phyloP scores from a whole-genome alignment of 2,329 filamentous ascomycete species.

The Chaetomium globosum region DNA sequence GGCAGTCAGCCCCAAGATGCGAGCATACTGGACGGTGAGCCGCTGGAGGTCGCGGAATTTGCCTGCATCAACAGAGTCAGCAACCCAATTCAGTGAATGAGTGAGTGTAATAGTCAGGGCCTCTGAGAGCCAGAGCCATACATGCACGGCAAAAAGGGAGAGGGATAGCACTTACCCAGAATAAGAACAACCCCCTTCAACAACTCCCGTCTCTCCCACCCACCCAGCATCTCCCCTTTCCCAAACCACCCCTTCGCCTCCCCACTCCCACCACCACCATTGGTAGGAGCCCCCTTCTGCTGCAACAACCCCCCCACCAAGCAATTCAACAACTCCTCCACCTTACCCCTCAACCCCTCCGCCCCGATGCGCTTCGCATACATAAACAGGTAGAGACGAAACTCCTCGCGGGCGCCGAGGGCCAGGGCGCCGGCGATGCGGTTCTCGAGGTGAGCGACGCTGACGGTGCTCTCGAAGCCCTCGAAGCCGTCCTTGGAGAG shows the following conservation, averaged over 20 bases:
- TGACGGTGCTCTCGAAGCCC: constrained; percentile 85
- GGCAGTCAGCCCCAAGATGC: constrained; percentile 67
- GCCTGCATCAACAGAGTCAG: constrained; percentile 53
- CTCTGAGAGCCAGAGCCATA: no score
- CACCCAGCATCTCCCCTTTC: constrained; percentile 74
- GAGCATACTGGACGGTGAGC: constrained; percentile 91
- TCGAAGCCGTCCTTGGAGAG: constrained; percentile 90
- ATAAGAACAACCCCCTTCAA: constrained; percentile 90
- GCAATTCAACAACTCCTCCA: constrained; percentile 85
- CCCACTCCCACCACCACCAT: constrained; percentile 37
- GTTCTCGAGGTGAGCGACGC: constrained; percentile 93
- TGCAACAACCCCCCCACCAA: constrained; percentile 72
- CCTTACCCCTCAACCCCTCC: constrained; percentile 82
- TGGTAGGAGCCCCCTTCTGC: constrained; percentile 52
- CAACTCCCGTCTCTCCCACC: constrained; percentile 86
- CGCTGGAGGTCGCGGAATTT: constrained; percentile 95
- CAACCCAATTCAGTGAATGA: not conserved
- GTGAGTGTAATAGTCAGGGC: no score
- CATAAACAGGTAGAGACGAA: constrained; percentile 94
- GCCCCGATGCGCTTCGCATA: constrained; percentile 94
- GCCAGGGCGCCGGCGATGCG: constrained; percentile 86
- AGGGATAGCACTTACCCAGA: constrained; percentile 66
- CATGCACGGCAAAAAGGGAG: not conserved
- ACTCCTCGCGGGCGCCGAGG: constrained; percentile 85
- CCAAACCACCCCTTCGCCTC: constrained; percentile 64